A percentile compares a stretch with the other conserved stretches of the same genome.
Conservation (phyloP, 2,329 filamentous ascomycete genomes). For the Metarhizium humberi region DNA sequence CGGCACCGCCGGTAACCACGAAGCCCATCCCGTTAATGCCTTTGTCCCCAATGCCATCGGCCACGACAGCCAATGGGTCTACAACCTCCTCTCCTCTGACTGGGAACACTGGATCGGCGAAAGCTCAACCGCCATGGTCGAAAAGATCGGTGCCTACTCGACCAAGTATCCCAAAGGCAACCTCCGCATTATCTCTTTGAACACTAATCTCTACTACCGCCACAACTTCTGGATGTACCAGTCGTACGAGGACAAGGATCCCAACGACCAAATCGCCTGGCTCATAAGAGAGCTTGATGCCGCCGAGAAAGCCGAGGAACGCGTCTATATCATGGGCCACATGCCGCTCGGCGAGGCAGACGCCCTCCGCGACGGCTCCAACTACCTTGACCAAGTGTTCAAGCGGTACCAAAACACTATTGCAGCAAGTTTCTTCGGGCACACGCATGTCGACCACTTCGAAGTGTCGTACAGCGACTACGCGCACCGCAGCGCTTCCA, state of each 20-base stretch:
- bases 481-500: constrained; percentile 25
- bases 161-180: constrained; percentile 31
- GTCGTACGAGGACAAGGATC: constrained; percentile 35
- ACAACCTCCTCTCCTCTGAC: constrained; percentile 33
- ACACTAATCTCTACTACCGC: constrained; percentile 49
- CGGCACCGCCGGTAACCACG: constrained; percentile 47
- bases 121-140: constrained; percentile 19
- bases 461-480: constrained; percentile 45
- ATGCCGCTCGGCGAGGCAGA: constrained; percentile 43
- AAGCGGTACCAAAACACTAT: constrained; percentile 44
- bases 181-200: constrained; percentile 49
- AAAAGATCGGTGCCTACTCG: constrained; percentile 39
- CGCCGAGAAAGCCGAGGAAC: constrained; percentile 40
- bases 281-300: constrained; percentile 42
- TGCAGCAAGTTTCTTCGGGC: constrained; percentile 46
- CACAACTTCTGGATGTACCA: constrained; percentile 47
- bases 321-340: constrained; percentile 49
- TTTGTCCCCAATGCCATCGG: constrained; percentile 32
- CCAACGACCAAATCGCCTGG: constrained; percentile 42
- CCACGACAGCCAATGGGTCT: constrained; percentile 39
- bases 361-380: constrained; percentile 41
- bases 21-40: constrained; percentile 40
- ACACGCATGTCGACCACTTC: constrained; percentile 49
- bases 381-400: constrained; percentile 44
- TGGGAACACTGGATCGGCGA: constrained; percentile 39